Conservation (phyloP, 495 filamentous ascomycete genomes). For the Neurospora terricola region DNA sequence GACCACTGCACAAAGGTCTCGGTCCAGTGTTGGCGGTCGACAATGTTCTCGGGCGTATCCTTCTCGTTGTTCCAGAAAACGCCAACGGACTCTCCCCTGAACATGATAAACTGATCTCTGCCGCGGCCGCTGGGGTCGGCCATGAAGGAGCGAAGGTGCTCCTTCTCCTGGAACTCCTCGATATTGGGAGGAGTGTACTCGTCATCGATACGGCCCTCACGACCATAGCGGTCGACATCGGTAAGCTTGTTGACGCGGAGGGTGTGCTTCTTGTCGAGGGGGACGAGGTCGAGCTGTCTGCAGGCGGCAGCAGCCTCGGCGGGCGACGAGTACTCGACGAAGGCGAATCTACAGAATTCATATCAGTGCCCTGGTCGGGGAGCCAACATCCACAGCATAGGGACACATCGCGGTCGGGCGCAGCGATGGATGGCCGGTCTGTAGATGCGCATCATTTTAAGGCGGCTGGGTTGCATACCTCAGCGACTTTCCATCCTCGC, state of each 20-base stretch:
- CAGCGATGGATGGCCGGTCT: neutral
- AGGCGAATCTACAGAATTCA: slow-evolving; percentile 58
- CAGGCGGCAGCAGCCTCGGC: slow-evolving; percentile 83
- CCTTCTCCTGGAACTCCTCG: slow-evolving; percentile 76
- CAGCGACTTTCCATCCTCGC: slow-evolving; percentile 69
- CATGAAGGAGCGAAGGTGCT: slow-evolving; percentile 90
- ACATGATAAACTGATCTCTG: slow-evolving; percentile 91
- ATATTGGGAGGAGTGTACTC: slow-evolving; percentile 70
- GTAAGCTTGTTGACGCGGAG: slow-evolving; percentile 95
- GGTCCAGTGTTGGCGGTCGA: slow-evolving; percentile 91
- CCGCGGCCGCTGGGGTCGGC: slow-evolving; percentile 75
- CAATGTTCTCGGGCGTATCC: slow-evolving; percentile 74
- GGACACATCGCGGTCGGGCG: neutral
- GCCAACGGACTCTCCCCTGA: slow-evolving; percentile 77
- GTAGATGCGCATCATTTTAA: neutral
- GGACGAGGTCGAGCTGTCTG: slow-evolving; percentile 68
- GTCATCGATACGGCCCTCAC: slow-evolving; percentile 86
- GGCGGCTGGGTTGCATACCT: slow-evolving; percentile 42
- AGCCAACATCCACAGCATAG: neutral
- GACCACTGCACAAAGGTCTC: slow-evolving; percentile 98
- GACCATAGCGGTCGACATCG: slow-evolving; percentile 91
- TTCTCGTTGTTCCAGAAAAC: slow-evolving; percentile 98
- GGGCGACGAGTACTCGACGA: slow-evolving; percentile 90
- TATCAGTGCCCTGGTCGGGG: slow-evolving; percentile 4
- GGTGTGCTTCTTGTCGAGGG: slow-evolving; percentile 92